Conservation (phyloP, 2,329 filamentous ascomycete species). For the Curvularia verruculosa region DNA sequence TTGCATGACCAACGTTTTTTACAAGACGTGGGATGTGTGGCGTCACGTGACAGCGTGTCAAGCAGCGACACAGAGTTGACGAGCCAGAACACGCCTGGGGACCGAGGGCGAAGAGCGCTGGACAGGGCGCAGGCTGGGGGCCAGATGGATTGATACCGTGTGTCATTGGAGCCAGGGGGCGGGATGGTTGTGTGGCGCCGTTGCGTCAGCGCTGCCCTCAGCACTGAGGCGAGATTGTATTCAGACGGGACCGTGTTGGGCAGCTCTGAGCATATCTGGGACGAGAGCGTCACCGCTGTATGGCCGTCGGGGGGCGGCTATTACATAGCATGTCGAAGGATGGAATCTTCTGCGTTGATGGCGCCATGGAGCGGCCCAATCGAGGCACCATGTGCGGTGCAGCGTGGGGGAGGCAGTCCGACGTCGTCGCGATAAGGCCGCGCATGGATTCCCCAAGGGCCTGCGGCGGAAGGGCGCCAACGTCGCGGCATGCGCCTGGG, state of each 20-base stretch:
- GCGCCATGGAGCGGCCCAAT: conserved; percentile 23
- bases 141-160: background rate
- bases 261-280: conserved; percentile 3
- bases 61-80: background rate
- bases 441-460: conserved; percentile 3
- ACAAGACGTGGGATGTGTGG: conserved; percentile 41
- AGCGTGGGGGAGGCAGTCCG: conserved; percentile 25
- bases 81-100: background rate
- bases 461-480: conserved; percentile 12
- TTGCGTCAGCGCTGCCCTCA: conserved; percentile 25
- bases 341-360: conserved; percentile 16
- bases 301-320: conserved; percentile 31
- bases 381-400: conserved; percentile 6
- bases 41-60: conserved; percentile 14
- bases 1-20: conserved; percentile 30
- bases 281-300: conserved; percentile 21
- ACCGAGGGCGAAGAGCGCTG: background rate
- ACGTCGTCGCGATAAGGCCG: conserved; percentile 30
- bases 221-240: conserved; percentile 21
- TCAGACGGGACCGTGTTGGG: conserved; percentile 4
- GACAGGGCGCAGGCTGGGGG: too few relatives aligned
- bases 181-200: conserved; percentile 3
- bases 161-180: conserved; percentile 6
- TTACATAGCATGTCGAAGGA: conserved; percentile 5
- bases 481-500: conserved; percentile 21